A percentile compares a stretch with the other conserved stretches of the same genome.
Evolutionary conservation across 345 rosid genomes (phyloP).

Genomic region (Isatis tinctoria): DNA sequence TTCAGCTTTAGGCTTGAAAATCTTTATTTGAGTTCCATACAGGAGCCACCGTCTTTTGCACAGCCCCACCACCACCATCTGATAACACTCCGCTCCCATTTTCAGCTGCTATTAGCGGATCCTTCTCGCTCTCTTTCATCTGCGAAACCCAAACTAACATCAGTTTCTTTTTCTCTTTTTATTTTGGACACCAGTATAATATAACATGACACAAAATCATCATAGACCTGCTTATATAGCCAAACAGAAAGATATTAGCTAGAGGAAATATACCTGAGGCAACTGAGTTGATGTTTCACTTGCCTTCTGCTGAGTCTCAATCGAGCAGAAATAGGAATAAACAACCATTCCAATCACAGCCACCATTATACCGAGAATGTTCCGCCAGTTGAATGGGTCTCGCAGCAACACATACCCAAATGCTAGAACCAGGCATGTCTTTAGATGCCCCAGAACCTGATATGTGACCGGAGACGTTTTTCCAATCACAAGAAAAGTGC

Average conservation of each 20-base stretch:
- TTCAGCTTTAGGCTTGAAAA: conserved; percentile 57
- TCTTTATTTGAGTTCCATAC: conserved; percentile 92
- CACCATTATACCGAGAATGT: conserved; percentile 84
- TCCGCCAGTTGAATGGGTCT: conserved; percentile 97
- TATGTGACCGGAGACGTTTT: conserved; percentile 99
- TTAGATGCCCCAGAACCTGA: conserved; percentile 98
- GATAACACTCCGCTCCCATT: conserved; percentile 62
- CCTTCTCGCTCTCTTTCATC: conserved; percentile 81
- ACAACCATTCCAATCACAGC: conserved; percentile 94
- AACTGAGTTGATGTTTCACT: conserved; percentile 56
- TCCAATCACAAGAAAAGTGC: conserved; percentile 97
- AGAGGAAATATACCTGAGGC: conserved; percentile 59
- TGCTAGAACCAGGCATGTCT: conserved; percentile 96
- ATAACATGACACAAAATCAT: background rate
- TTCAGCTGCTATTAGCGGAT: conserved; percentile 71
- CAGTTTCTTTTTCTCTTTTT: background rate
- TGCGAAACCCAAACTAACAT: conserved; percentile 21
- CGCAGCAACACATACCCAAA: conserved; percentile 88
- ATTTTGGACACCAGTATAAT: background rate
- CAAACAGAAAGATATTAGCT: background rate
- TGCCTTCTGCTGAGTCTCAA: conserved; percentile 83
- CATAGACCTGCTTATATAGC: background rate
- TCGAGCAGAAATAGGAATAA: conserved; percentile 78
- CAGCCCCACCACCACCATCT: conserved; percentile 43
- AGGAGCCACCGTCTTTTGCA: conserved; percentile 45